Conservation (phyloP, 495 filamentous ascomycete species). For the Aspergillus diversus region DNA sequence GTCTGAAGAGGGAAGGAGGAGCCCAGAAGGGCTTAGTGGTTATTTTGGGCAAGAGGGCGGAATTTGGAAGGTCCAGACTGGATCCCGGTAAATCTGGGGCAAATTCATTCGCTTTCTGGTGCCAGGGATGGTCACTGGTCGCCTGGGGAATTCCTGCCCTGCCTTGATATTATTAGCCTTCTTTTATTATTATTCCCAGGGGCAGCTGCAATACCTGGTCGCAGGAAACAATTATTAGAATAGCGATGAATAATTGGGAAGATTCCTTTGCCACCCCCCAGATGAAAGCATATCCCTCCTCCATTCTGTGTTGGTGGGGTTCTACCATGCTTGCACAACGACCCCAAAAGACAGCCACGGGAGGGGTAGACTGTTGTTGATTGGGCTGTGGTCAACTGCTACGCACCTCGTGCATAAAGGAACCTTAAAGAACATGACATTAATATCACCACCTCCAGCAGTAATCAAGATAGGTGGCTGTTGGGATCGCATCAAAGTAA, state of each 20-base stretch:
- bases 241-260: neutral
- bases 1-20: neutral
- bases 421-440: neutral
- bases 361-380: constrained; percentile 13
- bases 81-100: constrained; percentile 17
- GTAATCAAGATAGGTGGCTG: neutral
- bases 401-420: neutral
- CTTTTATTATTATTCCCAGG: too few species aligned
- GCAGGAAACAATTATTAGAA: neutral
- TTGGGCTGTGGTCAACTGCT: constrained; percentile 1
- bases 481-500: too few species aligned
- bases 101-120: constrained; percentile 5
- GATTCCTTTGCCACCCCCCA: neutral
- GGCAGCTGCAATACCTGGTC: too few species aligned
- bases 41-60: neutral
- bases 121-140: neutral
- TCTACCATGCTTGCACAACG: neutral
- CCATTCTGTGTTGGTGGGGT: neutral
- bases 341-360: constrained; percentile 11
- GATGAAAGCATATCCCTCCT: neutral
- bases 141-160: neutral
- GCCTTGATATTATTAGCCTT: neutral
- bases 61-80: neutral
- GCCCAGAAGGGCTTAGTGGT: constrained; percentile 3
- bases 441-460: neutral